Base-by-base conservation (phyloP, 768 basidiomycete species). In the Brasilioporus rufonigricans region DNA sequence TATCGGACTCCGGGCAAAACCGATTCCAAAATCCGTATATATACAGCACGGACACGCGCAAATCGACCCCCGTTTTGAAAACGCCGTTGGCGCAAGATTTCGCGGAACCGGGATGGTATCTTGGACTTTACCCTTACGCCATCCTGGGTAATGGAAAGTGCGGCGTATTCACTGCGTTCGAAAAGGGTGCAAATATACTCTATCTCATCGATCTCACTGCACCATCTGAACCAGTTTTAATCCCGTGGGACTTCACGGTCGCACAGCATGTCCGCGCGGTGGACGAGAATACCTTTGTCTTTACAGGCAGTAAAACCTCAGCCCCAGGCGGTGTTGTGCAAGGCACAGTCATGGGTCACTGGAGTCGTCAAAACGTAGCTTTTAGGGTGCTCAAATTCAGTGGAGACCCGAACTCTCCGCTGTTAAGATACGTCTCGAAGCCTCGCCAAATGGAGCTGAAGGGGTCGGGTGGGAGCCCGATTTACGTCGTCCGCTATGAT, bases 401-500 rank as follows among this genome's bases (percentile, higher is more conserved):
- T 18, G 26, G 26, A 13, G 21, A 24, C 8, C 24, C 24, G 6
- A 3, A 14, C 8, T 21, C 43, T 0, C 14, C 26, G 7, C 6
- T 44, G 43, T 18, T 27, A 11, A 10, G 7, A 16, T 44, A 44
- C 26, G 24, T 44, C 26, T 44, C 43, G 14, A 18, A 13, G 8
- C 43, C 43, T 10, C 19, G 18, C 1, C 16, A 19, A 8, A 44
- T 16, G 24, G 43, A 44, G 7, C 8, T 18, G 11, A 21, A 26
- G 14, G 23, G 40, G 16, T 13, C 23, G 21, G 11, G 91, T 57
- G 90, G 89, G 1, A 88, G 89, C 0, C 65, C 66, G 14, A 70
- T 77, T 5, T 77, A 89, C 63, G 79, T 81, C 3, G 72, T 89
- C 11, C 85, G 76, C 61, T 87, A 86, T 50, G 69, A 79, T 1